Conservation (phyloP, 1,284 basidiomycete species). For the Ceratobasidium sp. region DNA sequence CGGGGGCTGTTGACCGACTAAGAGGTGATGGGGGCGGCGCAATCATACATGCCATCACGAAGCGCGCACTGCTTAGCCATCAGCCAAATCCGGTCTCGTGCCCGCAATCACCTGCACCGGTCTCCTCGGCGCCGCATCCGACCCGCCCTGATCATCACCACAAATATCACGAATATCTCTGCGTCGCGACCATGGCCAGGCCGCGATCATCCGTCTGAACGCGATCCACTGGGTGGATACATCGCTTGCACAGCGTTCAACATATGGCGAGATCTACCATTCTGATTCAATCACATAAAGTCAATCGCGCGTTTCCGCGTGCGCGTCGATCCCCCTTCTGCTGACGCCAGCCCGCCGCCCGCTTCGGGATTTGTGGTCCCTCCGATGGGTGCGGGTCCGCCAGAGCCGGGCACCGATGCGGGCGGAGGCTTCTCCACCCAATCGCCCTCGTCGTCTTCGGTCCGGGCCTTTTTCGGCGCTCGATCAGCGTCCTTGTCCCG, state of each 20-base stretch:
- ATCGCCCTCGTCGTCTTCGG: slow-evolving; percentile 60
- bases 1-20: slow-evolving; percentile 21
- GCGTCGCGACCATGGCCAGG: too few species aligned
- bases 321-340: slow-evolving; percentile 45
- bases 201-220: too few species aligned
- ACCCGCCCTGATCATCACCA: slow-evolving; percentile 25
- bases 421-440: slow-evolving; percentile 67
- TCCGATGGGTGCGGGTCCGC: slow-evolving; percentile 9
- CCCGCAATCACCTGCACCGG: slow-evolving; percentile 30
- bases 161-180: slow-evolving; percentile 26
- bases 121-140: slow-evolving; percentile 12
- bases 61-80: slow-evolving; percentile 33
- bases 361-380: slow-evolving; percentile 16
- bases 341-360: background rate
- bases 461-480: slow-evolving; percentile 61
- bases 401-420: slow-evolving; percentile 48
- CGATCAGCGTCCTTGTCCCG: slow-evolving; percentile 61
- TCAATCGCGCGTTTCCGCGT: slow-evolving; percentile 51
- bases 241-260: background rate
- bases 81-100: slow-evolving; percentile 5
- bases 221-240: background rate
- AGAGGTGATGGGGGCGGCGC: slow-evolving; percentile 16
- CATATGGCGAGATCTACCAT: background rate
- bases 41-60: slow-evolving; percentile 31
- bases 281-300: slow-evolving; percentile 37